Percentiles rank a stretch among this genome's conserved stretches.
These are phyloP conservation scores for Aspergillus versicolor DNA, from an alignment of 2,329 filamentous ascomycete genomes.

Conservation along the genomic window DNA sequence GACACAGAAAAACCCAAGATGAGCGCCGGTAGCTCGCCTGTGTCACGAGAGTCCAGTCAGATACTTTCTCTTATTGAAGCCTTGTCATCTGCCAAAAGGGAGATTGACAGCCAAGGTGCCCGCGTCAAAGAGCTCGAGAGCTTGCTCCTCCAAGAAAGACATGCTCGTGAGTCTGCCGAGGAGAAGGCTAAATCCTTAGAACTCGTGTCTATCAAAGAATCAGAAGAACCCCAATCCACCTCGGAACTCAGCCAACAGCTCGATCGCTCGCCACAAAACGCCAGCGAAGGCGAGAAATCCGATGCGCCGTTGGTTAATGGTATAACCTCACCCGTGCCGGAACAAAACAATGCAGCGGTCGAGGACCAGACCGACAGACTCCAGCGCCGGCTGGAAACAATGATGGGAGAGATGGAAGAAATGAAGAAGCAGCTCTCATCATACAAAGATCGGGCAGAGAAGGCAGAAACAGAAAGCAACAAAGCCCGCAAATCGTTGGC, in stretches of 20 bases:
- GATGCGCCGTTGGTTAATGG: conserved; percentile 12
- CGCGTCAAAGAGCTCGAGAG: conserved; percentile 80
- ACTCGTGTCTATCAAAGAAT: conserved; percentile 52
- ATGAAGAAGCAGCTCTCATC: conserved; percentile 77
- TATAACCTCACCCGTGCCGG: conserved; percentile 26
- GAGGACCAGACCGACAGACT: conserved; percentile 48
- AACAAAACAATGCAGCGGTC: conserved; percentile 26
- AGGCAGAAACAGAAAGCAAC: conserved; percentile 74
- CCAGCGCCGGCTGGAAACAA: conserved; percentile 71
- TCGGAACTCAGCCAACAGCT: conserved; percentile 1
- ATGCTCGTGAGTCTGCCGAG: conserved; percentile 80
- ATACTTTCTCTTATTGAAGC: conserved; percentile 83
- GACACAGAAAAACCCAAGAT: conserved; percentile 73
- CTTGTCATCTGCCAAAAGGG: conserved; percentile 77
- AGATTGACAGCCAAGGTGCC: conserved; percentile 78
- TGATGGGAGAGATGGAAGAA: conserved; percentile 76
- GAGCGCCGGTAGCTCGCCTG: conserved; percentile 41
- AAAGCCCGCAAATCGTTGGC: conserved; percentile 71
- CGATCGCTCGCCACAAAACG: neutral
- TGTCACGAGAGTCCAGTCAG: conserved; percentile 63
- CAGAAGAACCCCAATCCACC: conserved; percentile 14
- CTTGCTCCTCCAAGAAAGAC: conserved; percentile 73
- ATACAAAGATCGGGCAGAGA: conserved; percentile 75
- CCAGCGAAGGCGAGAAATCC: conserved; percentile 14
- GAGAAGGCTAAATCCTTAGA: conserved; percentile 72